These are phyloP conservation scores for Mycena amicta DNA, from an alignment of 768 basidiomycete species.

Conservation along the genomic window DNA sequence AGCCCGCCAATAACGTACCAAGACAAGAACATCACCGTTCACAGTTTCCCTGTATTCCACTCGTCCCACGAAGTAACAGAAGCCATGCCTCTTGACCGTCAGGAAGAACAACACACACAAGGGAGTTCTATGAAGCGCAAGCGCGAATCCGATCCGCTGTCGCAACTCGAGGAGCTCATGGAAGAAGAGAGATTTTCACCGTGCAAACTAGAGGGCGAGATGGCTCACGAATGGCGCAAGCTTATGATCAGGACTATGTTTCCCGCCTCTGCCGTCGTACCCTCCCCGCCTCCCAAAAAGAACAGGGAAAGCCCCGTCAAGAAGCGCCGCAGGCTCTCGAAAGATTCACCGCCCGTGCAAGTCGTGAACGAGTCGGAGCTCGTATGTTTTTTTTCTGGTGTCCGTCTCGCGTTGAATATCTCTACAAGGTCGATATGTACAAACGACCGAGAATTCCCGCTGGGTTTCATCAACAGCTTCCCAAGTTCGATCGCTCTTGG, in stretches of 20 bases:
- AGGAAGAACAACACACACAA: background rate
- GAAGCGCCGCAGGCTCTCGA: slow-evolving; percentile 18
- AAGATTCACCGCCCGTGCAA: too few species aligned
- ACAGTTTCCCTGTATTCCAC: slow-evolving; percentile 43
- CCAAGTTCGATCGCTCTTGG: slow-evolving; percentile 15
- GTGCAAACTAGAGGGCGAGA: slow-evolving; percentile 41
- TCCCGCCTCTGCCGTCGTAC: slow-evolving; percentile 37
- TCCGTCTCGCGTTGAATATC: too few species aligned
- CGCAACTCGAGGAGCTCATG: slow-evolving; percentile 22
- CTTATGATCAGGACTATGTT: slow-evolving; percentile 65
- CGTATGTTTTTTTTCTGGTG: too few species aligned
- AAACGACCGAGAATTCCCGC: slow-evolving; percentile 12
- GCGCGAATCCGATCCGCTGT: slow-evolving; percentile 14
- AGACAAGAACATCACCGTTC: slow-evolving; percentile 55
- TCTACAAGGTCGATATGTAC: slow-evolving; percentile 24
- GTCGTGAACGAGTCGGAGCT: too few species aligned
- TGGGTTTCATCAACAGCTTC: slow-evolving; percentile 25
- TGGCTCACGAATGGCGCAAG: slow-evolving; percentile 59
- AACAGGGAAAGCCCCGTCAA: slow-evolving; percentile 7
- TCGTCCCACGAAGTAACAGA: background rate
- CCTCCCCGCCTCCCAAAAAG: slow-evolving; percentile 21
- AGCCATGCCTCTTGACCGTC: background rate
- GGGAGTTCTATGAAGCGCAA: slow-evolving; percentile 23
- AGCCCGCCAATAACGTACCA: slow-evolving; percentile 38
- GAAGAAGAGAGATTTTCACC: slow-evolving; percentile 30